Evolutionary conservation across 1,139 yeast species (phyloP), one percentile per base, ranked within the genome.

Genomic region (Debaryomycetaceae sp.): DNA sequence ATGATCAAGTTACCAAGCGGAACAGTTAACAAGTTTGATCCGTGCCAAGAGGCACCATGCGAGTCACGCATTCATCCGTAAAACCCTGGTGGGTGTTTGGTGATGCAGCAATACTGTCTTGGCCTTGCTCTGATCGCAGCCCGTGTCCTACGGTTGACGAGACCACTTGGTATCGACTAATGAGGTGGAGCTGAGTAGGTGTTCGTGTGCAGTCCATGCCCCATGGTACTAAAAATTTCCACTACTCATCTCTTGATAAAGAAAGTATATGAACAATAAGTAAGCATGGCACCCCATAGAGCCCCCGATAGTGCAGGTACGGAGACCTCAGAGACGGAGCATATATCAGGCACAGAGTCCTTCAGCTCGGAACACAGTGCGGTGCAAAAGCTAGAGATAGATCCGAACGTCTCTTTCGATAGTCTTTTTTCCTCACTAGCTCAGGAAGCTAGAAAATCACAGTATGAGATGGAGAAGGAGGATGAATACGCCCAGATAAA

Each of bases 371-470:
- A 49, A 9, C 43, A 42, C 31, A 39, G 41, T 29, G 36, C 42
- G 38, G 34, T 34, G 23, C 23, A 36, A 33, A 43, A 42, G 22
- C 36, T 39, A 11, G 34, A 29, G 9, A 37, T 37, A 14, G 44
- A 42, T 31, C 31, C 42, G 13, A 38, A 42, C 23, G 39, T 46
- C 34, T 41, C 48, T 38, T 54, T 72, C 29, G 72, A 68, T 49
- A 67, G 60, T 34, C 57, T 72, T 34, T 72, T 73, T 47, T 53
- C 51, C 24, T 65, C 68, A 45, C 57, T 72, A 38, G 60, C 62
- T 34, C 58, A 66, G 44, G 58, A 59, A 36, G 56, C 56, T 3
- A 44, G 45, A 11, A 42, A 43, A 24, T 24, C n/a, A 22, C 40
- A 20, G 5, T 27, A 13, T n/a, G 29, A 9, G 5, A 38, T 23